Evolutionary conservation across 805 yeast species (phyloP), one percentile per base, ranked within the genome.

Genomic region (Isabelozyma heimii): DNA sequence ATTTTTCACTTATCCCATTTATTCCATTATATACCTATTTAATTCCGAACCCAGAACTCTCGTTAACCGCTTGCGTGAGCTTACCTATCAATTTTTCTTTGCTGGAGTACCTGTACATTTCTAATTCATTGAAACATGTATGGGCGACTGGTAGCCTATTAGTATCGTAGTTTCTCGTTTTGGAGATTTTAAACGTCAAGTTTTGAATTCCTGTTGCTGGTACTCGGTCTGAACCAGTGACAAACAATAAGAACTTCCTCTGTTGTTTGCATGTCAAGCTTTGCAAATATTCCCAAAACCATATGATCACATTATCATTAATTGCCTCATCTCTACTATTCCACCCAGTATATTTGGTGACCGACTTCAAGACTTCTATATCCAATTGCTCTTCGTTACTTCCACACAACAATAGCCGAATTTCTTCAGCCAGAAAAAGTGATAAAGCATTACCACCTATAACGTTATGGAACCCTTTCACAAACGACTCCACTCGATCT

Each of bases 161-260:
- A 37, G 70, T 63, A 30, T 72, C 75, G 1, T 52, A 57, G 24
- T 52, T 52, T 14, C 55, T 53, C 10, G 71, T 58, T 47, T 79
- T 78, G 13, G 85, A 80, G n/a, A 92, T 80, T 51, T 84, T 84
- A 59, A 94, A 85, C 41, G 76, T 75, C 70, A 92, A 69, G 45
- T 87, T 85, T 28, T 87, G 84, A 27, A 90, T 76, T 0, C 99
- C 99, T 0, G 97, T 89, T 0, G 97, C 96, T 0, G 99, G 98
- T 7, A 94, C 76, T 42, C 97, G 72, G 59, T 90, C 97, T 1
- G 96, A 85, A 0, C 98, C 97, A 0, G 97, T 91, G 2, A 91
- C 83, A 63, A 92, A 92, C 15, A 77, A 72, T 37, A 92, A 67
- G 41, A 92, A 70, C 55, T 79, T 80, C 53, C 83, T 82, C 55